Conservation (phyloP, 352 stramenopile genomes). For the Lagenidium sp. region DNA sequence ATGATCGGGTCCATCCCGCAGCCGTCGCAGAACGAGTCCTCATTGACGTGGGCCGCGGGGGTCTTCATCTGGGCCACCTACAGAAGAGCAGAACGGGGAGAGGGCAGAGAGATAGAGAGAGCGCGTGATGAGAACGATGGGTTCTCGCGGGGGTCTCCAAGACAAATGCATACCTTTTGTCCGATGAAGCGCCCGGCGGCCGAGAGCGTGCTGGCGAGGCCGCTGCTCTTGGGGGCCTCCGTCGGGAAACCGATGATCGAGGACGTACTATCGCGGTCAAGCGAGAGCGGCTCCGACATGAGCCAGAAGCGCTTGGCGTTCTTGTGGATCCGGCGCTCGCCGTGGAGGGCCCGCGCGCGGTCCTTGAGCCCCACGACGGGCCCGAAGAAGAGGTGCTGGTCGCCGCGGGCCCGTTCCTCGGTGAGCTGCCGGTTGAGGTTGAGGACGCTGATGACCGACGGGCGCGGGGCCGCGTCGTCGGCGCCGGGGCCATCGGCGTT, state of each 20-base stretch:
- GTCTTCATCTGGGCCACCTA: slow-evolving; percentile 73
- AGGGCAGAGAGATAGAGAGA: too few species aligned
- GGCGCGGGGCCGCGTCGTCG: slow-evolving; percentile 36
- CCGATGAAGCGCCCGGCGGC: slow-evolving; percentile 65
- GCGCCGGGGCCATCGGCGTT: slow-evolving; percentile 43
- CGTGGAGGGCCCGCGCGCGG: slow-evolving; percentile 75
- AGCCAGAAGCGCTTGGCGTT: slow-evolving; percentile 74
- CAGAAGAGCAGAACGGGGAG: too few species aligned
- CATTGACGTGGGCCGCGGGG: slow-evolving; percentile 62
- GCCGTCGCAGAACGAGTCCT: slow-evolving; percentile 86
- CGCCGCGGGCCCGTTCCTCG: slow-evolving; percentile 42
- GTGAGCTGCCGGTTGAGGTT: slow-evolving; percentile 70
- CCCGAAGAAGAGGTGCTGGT: slow-evolving; percentile 79
- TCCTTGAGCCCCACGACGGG: slow-evolving; percentile 56
- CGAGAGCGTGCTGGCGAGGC: slow-evolving; percentile 53
- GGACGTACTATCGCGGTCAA: slow-evolving; percentile 72
- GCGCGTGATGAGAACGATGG: too few species aligned
- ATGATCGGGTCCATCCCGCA: slow-evolving; percentile 86
- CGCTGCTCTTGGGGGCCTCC: slow-evolving; percentile 24
- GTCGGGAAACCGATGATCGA: slow-evolving; percentile 56
- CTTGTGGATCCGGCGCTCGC: slow-evolving; percentile 84
- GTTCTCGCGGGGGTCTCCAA: too few species aligned
- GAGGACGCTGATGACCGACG: slow-evolving; percentile 50
- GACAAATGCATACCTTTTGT: slow-evolving; percentile 72
- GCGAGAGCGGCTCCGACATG: slow-evolving; percentile 74